A percentile compares a stretch with the other conserved stretches of the same genome.
phyloP scores from a whole-genome alignment of 2,329 filamentous ascomycete genomes.

The Nemania sp. region DNA sequence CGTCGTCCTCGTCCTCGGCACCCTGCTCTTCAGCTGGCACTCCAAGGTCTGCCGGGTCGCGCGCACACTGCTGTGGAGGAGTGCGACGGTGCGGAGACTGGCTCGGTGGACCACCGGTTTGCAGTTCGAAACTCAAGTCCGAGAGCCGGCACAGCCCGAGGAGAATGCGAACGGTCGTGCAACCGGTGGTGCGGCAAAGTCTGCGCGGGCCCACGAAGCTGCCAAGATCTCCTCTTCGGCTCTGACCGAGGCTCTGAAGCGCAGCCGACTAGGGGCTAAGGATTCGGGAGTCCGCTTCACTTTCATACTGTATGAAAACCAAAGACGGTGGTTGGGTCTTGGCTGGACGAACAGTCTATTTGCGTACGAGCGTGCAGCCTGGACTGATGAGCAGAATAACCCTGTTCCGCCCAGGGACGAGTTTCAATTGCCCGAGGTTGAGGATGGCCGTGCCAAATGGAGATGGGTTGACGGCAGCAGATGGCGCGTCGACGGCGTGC shows the following conservation, averaged over 20 bases:
- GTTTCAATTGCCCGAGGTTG: conserved; percentile 64
- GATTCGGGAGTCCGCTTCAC: conserved; percentile 90
- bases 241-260: conserved; percentile 41
- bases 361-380: conserved; percentile 83
- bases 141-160: conserved; percentile 36
- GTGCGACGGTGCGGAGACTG: conserved; percentile 69
- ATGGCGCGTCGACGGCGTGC: conserved; percentile 82
- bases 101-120: conserved; percentile 79
- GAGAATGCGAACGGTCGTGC: conserved; percentile 31
- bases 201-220: conserved; percentile 44
- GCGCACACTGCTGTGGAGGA: conserved; percentile 88
- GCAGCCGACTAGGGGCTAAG: conserved; percentile 48
- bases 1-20: conserved; percentile 83
- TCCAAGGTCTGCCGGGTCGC: conserved; percentile 83
- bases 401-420: conserved; percentile 73
- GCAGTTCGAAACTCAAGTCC: conserved; percentile 61
- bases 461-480: conserved; percentile 82
- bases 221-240: conserved; percentile 38
- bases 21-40: conserved; percentile 87
- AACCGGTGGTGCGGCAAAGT: conserved; percentile 22
- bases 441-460: conserved; percentile 63
- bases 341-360: conserved; percentile 94
- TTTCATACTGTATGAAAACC: conserved; percentile 95
- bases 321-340: conserved; percentile 89
- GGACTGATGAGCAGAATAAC: conserved; percentile 96